Percentiles rank a stretch among this genome's conserved stretches.
These are phyloP conservation scores for Phytophthora melonis DNA, from an alignment of 352 stramenopile genomes.

Conservation along the genomic window DNA sequence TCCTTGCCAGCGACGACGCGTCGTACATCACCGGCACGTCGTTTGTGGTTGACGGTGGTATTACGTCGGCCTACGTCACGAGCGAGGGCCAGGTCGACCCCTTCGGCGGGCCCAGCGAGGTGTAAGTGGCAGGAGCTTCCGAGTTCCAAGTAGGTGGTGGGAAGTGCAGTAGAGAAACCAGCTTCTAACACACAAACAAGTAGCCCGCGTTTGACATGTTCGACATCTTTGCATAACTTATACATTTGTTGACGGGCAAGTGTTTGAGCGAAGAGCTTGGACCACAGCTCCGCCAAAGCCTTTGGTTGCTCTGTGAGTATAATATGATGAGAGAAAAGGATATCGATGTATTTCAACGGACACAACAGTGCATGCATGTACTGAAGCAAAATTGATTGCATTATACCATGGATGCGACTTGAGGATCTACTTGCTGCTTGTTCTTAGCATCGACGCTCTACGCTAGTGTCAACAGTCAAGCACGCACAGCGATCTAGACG, in stretches of 20 bases:
- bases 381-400: background rate
- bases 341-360: background rate
- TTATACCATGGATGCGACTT: background rate
- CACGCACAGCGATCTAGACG: conserved; percentile 44
- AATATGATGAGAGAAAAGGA: too few species aligned
- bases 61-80: conserved; percentile 88
- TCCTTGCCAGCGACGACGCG: conserved; percentile 85
- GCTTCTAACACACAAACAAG: conserved; percentile 18
- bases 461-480: background rate
- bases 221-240: background rate
- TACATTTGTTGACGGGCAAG: too few species aligned
- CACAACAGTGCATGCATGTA: background rate
- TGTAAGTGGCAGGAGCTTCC: conserved; percentile 44
- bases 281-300: too few species aligned
- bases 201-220: conserved; percentile 15
- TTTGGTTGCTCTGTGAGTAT: too few species aligned
- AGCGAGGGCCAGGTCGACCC: conserved; percentile 82
- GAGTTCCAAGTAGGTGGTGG: conserved; percentile 15
- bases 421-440: conserved; percentile 1
- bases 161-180: conserved; percentile 21
- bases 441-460: conserved; percentile 1
- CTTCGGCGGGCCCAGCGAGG: conserved; percentile 82
- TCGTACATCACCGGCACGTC: conserved; percentile 90
- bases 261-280: too few species aligned
- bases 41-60: conserved; percentile 90